These are phyloP conservation scores for Penicilliopsis zonata DNA, from an alignment of 495 filamentous ascomycete species.

Conservation along the genomic window DNA sequence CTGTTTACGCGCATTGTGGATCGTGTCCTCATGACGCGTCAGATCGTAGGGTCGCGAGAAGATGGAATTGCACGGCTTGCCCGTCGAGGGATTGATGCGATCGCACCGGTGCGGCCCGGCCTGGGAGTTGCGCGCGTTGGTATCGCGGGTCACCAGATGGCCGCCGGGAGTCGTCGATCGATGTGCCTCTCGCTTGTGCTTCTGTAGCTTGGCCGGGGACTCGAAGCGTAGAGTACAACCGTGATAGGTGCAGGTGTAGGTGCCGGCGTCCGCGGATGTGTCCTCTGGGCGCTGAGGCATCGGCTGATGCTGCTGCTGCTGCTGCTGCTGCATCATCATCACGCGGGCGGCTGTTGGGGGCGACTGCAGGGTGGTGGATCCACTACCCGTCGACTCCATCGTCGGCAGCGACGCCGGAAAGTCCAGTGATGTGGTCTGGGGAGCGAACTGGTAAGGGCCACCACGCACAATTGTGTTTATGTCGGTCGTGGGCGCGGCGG, in stretches of 20 bases:
- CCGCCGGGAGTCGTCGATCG: conserved; percentile 46
- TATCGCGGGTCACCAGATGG: conserved; percentile 29
- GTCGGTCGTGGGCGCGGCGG: conserved; percentile 12
- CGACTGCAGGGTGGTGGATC: too few species aligned
- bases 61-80: conserved; percentile 89
- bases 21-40: conserved; percentile 93
- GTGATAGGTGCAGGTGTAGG: conserved; percentile 92
- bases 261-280: conserved; percentile 65
- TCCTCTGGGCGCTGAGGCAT: conserved; percentile 38
- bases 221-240: conserved; percentile 84
- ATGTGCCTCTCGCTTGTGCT: conserved; percentile 92
- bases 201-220: conserved; percentile 73
- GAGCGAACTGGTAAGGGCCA: conserved; percentile 31
- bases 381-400: conserved; percentile 55
- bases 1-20: conserved; percentile 87
- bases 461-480: conserved; percentile 28
- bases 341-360: conserved; percentile 13
- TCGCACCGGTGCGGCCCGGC: conserved; percentile 84
- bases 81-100: conserved; percentile 88
- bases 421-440: too few species aligned
- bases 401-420: conserved; percentile 50
- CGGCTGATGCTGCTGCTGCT: conserved; percentile 14
- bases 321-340: conserved; percentile 15
- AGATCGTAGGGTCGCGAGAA: conserved; percentile 98
- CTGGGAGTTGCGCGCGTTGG: conserved; percentile 61